These are phyloP conservation scores for Podospora comata DNA, from an alignment of 495 filamentous ascomycete genomes.

Conservation along the genomic window DNA sequence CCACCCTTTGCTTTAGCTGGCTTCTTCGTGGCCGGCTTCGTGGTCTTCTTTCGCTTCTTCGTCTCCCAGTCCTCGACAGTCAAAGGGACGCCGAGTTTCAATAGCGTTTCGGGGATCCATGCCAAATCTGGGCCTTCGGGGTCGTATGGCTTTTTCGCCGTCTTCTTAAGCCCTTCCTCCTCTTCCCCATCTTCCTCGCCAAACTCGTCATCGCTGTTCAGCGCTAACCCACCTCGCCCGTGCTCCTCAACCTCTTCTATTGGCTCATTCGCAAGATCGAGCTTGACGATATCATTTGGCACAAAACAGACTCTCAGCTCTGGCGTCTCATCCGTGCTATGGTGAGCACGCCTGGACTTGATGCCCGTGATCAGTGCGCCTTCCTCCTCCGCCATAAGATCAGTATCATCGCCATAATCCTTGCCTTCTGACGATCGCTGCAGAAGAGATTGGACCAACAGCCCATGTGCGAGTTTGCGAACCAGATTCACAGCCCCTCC, in stretches of 20 bases:
- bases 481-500: constrained; percentile 83
- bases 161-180: constrained; percentile 25
- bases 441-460: constrained; percentile 65
- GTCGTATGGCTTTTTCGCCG: constrained; percentile 53
- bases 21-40: constrained; percentile 22
- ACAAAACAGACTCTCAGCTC: constrained; percentile 77
- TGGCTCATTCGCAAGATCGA: constrained; percentile 69
- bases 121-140: constrained; percentile 65
- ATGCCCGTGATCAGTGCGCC: constrained; percentile 55
- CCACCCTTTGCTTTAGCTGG: constrained; percentile 26
- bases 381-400: constrained; percentile 47
- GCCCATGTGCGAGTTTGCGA: constrained; percentile 70
- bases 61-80: constrained; percentile 77
- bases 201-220: constrained; percentile 54
- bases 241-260: constrained; percentile 52
- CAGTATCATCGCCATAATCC: constrained; percentile 34
- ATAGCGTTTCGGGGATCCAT: constrained; percentile 75
- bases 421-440: constrained; percentile 27
- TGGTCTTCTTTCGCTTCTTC: constrained; percentile 48
- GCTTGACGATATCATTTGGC: constrained; percentile 69
- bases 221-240: constrained; percentile 47
- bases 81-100: constrained; percentile 65
- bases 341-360: constrained; percentile 63
- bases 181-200: constrained; percentile 51
- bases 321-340: constrained; percentile 66